Evolutionary conservation across 345 rosid species (phyloP).

Genomic region (Eucalyptus guilfoylei): DNA sequence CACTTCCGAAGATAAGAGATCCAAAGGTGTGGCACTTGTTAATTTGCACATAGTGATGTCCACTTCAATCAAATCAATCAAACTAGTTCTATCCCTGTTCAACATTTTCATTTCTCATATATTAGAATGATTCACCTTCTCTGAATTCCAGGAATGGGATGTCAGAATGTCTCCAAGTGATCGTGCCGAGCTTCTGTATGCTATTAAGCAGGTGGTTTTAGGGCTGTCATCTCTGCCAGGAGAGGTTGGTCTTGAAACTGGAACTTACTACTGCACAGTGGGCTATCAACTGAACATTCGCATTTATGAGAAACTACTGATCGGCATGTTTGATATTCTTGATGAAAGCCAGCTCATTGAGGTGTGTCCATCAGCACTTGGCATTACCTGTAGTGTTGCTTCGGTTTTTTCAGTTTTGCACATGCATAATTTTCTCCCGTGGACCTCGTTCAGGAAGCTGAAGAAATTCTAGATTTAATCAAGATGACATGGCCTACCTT

Average conservation of each 20-base stretch:
- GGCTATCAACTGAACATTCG: slow-evolving; percentile 69
- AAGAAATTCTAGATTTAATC: slow-evolving; percentile 41
- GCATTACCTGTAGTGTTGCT: background rate
- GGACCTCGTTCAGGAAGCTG: slow-evolving; percentile 48
- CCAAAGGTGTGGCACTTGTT: slow-evolving; percentile 39
- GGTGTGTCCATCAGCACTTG: slow-evolving; percentile 26
- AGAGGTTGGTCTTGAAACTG: slow-evolving; percentile 49
- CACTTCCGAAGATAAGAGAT: slow-evolving; percentile 65
- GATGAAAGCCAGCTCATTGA: slow-evolving; percentile 89
- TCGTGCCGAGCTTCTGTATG: slow-evolving; percentile 63
- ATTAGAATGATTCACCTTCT: background rate
- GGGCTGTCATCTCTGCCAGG: slow-evolving; percentile 57
- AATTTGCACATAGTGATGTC: background rate
- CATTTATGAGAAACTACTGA: slow-evolving; percentile 70
- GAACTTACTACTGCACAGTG: slow-evolving; percentile 75
- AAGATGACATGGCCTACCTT: slow-evolving; percentile 75
- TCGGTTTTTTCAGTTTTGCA: background rate
- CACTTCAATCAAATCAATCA: background rate
- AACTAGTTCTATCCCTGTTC: background rate
- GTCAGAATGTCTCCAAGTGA: slow-evolving; percentile 56
- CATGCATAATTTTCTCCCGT: background rate
- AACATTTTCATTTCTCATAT: background rate
- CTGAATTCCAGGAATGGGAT: slow-evolving; percentile 57
- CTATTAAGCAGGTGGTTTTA: slow-evolving; percentile 49
- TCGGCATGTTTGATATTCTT: slow-evolving; percentile 73